A percentile compares a stretch with the other conserved stretches of the same genome.
Conservation (phyloP, 768 basidiomycete species). For the Kwoniella sp. region DNA sequence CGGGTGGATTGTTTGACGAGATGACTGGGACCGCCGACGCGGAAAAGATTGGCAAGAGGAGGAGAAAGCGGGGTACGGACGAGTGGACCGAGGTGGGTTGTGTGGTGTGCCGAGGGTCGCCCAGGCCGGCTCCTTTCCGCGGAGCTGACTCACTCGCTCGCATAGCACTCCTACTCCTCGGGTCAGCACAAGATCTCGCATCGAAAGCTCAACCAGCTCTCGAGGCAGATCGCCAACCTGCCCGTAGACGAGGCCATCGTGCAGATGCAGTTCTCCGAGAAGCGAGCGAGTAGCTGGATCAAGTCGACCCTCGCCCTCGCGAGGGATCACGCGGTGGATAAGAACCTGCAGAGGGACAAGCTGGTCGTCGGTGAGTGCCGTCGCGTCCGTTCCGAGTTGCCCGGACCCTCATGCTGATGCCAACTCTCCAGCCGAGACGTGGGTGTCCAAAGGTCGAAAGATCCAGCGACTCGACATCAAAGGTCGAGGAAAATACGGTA, state of each 20-base stretch:
- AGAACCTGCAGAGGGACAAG: slow-evolving; percentile 65
- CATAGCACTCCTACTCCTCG: slow-evolving; percentile 87
- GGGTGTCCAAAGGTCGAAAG: slow-evolving; percentile 81
- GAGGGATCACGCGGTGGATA: slow-evolving; percentile 78
- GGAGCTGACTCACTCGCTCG: not conserved
- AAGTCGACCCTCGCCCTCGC: slow-evolving; percentile 84
- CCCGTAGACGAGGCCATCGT: slow-evolving; percentile 93
- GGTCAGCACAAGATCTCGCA: slow-evolving; percentile 83
- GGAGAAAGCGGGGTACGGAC: slow-evolving; percentile 9
- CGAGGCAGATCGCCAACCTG: slow-evolving; percentile 76
- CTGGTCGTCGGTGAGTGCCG: slow-evolving; percentile 71
- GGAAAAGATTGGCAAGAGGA: slow-evolving; percentile 4
- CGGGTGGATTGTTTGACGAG: slow-evolving; percentile 25
- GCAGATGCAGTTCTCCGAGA: slow-evolving; percentile 95
- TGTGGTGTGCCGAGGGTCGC: not conserved
- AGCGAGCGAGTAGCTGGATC: slow-evolving; percentile 74
- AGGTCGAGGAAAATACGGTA: slow-evolving; percentile 75
- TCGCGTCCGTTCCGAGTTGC: not conserved
- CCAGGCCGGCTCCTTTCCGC: not conserved
- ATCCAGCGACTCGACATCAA: slow-evolving; percentile 69
- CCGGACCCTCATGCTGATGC: not conserved
- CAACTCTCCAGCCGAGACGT: slow-evolving; percentile 68
- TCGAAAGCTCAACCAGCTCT: slow-evolving; percentile 84
- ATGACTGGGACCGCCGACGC: slow-evolving; percentile 10
- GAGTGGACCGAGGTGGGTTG: slow-evolving; percentile 13